Conservation (phyloP, 2,329 filamentous ascomycete species). For the Trichoderma pleuroti region DNA sequence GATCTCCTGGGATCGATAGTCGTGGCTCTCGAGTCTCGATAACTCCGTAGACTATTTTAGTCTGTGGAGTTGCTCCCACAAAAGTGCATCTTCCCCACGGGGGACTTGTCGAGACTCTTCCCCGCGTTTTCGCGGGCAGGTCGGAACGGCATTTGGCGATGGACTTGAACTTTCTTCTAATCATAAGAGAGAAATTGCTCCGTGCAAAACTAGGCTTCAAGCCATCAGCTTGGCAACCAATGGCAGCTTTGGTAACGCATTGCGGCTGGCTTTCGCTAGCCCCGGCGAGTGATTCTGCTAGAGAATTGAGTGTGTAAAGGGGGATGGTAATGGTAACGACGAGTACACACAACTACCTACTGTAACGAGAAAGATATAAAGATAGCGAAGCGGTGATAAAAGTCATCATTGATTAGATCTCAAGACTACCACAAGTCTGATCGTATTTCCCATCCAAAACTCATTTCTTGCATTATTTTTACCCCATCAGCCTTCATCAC, state of each 20-base stretch:
- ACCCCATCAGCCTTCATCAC: not conserved
- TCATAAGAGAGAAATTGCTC: not conserved
- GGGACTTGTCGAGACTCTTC: not conserved
- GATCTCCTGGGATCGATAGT: not conserved
- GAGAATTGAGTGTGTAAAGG: not conserved
- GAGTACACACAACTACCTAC: not conserved
- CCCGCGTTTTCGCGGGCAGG: conserved; percentile 6
- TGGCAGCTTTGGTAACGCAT: not conserved
- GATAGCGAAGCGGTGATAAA: not conserved
- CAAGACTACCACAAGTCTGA: not conserved
- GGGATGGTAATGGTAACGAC: not conserved
- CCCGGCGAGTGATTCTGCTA: not conserved
- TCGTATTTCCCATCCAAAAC: not conserved
- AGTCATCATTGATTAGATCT: not conserved
- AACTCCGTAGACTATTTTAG: not conserved
- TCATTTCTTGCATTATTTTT: not conserved
- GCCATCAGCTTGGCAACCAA: not conserved
- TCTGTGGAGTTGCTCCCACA: not conserved
- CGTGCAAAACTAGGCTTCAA: not conserved
- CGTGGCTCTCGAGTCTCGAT: not conserved
- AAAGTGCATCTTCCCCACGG: not conserved
- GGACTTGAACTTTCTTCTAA: not conserved
- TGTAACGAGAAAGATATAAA: not conserved
- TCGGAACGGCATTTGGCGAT: not conserved
- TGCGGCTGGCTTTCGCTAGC: not conserved